A percentile compares a stretch with the other conserved stretches of the same genome.
These are phyloP conservation scores for Suillus decipiens DNA, from an alignment of 768 basidiomycete species.

Conservation along the genomic window DNA sequence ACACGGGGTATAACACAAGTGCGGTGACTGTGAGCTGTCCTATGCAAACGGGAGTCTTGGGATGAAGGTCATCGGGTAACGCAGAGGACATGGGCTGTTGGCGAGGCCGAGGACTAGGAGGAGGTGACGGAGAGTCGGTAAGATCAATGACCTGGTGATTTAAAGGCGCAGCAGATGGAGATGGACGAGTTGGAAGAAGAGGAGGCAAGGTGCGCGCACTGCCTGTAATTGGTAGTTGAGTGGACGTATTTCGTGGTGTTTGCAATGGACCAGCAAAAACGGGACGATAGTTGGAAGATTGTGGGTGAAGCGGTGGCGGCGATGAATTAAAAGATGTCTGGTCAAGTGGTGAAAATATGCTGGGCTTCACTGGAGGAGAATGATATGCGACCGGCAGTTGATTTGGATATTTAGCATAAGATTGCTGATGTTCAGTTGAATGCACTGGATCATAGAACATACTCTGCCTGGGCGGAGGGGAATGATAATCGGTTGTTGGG, in stretches of 20 bases:
- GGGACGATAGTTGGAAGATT: slow-evolving; percentile 44
- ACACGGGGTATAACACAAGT: slow-evolving; percentile 79
- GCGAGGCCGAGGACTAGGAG: slow-evolving; percentile 40
- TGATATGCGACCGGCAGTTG: slow-evolving; percentile 17
- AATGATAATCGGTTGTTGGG: slow-evolving; percentile 37
- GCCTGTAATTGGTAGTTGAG: slow-evolving; percentile 30
- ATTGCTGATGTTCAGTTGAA: slow-evolving; percentile 25
- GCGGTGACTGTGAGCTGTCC: slow-evolving; percentile 83
- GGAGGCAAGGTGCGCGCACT: slow-evolving; percentile 26
- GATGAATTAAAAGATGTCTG: slow-evolving; percentile 13
- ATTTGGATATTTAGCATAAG: slow-evolving; percentile 13
- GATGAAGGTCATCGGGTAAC: slow-evolving; percentile 62
- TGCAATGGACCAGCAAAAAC: slow-evolving; percentile 50
- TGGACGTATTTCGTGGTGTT: slow-evolving; percentile 32
- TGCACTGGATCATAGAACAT: slow-evolving; percentile 23
- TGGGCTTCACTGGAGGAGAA: slow-evolving; percentile 21
- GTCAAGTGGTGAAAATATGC: slow-evolving; percentile 7
- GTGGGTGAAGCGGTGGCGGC: slow-evolving; percentile 20
- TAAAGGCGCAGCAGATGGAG: slow-evolving; percentile 26
- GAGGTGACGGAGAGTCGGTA: slow-evolving; percentile 60
- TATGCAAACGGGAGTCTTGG: slow-evolving; percentile 86
- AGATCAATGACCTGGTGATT: slow-evolving; percentile 72
- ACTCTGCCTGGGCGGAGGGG: slow-evolving; percentile 14
- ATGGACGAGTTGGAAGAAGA: slow-evolving; percentile 20
- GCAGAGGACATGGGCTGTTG: slow-evolving; percentile 27